Conservation (phyloP, 2,329 filamentous ascomycete genomes). For the Ceratocystis papillata region DNA sequence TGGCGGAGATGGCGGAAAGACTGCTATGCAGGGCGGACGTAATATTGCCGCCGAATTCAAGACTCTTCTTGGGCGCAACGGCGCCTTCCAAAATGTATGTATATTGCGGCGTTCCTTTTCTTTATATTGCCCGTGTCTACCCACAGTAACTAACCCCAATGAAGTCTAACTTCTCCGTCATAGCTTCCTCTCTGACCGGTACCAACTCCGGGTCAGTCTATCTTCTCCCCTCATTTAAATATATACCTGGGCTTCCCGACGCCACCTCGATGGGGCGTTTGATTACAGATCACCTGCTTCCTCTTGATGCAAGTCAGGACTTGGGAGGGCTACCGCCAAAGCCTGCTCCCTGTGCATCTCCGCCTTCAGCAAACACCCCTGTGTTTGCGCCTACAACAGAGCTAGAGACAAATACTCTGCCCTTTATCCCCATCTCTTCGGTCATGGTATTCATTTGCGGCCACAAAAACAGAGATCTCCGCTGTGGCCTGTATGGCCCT, state of each 20-base stretch:
- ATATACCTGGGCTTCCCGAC: conserved; percentile 60
- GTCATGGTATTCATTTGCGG: conserved; percentile 78
- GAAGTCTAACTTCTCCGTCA: conserved; percentile 71
- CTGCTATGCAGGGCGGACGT: not conserved
- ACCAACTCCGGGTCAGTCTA: conserved; percentile 43
- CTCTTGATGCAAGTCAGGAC: conserved; percentile 4
- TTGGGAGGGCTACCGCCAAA: not conserved
- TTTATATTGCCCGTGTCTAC: not conserved
- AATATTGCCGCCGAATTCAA: conserved; percentile 64
- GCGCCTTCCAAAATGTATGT: conserved; percentile 54
- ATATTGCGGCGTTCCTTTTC: not conserved
- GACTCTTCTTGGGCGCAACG: conserved; percentile 54
- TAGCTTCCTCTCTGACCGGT: conserved; percentile 62
- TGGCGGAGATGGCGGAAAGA: not conserved
- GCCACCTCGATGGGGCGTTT: conserved; percentile 42
- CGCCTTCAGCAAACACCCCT: not conserved
- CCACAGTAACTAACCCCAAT: not conserved
- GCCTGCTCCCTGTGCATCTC: not conserved
- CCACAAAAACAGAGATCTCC: conserved; percentile 67
- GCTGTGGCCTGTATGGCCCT: conserved; percentile 74
- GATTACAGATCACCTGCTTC: conserved; percentile 13
- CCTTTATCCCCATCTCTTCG: conserved; percentile 45
- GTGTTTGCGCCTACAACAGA: conserved; percentile 41
- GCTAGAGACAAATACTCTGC: conserved; percentile 36
- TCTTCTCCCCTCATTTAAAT: conserved; percentile 73